Evolutionary conservation across 805 yeast genomes (phyloP), one percentile per base, ranked within the genome.

Genomic region (Yarrowia divulgata): DNA sequence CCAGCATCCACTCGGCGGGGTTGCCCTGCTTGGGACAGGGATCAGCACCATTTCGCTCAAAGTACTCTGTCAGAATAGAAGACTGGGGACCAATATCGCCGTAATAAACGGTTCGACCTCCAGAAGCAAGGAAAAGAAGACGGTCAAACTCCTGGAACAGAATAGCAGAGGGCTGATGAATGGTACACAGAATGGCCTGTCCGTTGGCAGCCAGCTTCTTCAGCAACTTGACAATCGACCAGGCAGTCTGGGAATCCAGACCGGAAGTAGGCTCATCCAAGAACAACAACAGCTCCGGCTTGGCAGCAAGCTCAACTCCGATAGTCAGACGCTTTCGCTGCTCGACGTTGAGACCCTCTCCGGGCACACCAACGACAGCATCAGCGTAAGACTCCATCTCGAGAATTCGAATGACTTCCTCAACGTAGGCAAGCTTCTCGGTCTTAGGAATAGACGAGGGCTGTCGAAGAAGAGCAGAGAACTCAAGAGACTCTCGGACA

Each of bases 1-100:
- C 90, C 79, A 92, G 81, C 97, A 92, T 92, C 95, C 96, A 92
- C 80, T 91, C 97, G 14, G 93, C 94, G 39, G 94, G 95, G 73
- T 90, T 90, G 4, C 91, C 92, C 48, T 82, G 82, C 9, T 82
- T 79, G 29, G 93, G 92, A 79, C 93, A 90, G 69, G 81, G 80
- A 6, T 62, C 67, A 32, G 93, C 86, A 68, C 92, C 93, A 72
- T 88, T 78, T 8, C 77, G 76, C 77, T 89, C 92, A 74, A 90
- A 89, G 75, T 89, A 89, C 69, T 85, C 78, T 69, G 88, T 88
- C 80, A 89, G 81, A 3, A 85, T 82, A 54, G 77, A 75, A 73
- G 86, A 87, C 73, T 87, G 84, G 42, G 83, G 77, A 69, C 94
- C 93, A 71, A 88, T 80, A 62, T 88, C 90, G 71, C 93, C 94